Conservation (phyloP, 139 green algal genomes). For the Nannochloris sp. region DNA sequence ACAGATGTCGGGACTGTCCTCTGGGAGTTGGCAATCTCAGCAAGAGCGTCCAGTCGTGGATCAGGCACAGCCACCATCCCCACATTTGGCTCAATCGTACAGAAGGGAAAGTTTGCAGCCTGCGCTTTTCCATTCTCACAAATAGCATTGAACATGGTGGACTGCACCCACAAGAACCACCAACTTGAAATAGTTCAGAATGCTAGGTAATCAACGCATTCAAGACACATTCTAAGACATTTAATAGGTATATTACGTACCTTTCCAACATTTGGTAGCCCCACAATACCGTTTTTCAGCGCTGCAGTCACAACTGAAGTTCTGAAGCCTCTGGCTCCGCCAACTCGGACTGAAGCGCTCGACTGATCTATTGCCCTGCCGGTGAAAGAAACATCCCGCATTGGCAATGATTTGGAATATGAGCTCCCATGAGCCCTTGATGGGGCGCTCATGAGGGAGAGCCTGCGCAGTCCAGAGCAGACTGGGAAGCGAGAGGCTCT, state of each 20-base stretch:
- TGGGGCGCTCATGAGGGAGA: too few relatives aligned
- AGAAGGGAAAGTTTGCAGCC: constrained; percentile 98
- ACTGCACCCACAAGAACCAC: neutral
- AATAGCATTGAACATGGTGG: constrained; percentile 97
- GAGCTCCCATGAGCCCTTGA: too few relatives aligned
- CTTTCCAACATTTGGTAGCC: constrained; percentile 97
- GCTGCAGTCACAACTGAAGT: constrained; percentile 21
- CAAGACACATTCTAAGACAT: too few relatives aligned
- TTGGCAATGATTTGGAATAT: too few relatives aligned
- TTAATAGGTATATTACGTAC: neutral
- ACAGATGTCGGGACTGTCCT: constrained; percentile 74
- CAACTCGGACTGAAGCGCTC: neutral
- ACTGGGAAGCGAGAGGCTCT: too few relatives aligned
- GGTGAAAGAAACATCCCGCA: too few relatives aligned
- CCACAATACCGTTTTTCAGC: constrained; percentile 88
- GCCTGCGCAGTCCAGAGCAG: too few relatives aligned
- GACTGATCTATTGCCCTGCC: neutral
- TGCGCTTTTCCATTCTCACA: constrained; percentile 84
- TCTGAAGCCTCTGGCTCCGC: constrained; percentile 12
- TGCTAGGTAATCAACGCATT: too few relatives aligned
- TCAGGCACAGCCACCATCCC: constrained; percentile 62
- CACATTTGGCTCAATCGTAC: constrained; percentile 93
- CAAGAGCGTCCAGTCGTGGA: constrained; percentile 26
- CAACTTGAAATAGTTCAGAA: too few relatives aligned
- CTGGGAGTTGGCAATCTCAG: constrained; percentile 51